These are phyloP conservation scores for Alternaria hordeiaustralica DNA, from an alignment of 2,329 filamentous ascomycete species.

Conservation along the genomic window DNA sequence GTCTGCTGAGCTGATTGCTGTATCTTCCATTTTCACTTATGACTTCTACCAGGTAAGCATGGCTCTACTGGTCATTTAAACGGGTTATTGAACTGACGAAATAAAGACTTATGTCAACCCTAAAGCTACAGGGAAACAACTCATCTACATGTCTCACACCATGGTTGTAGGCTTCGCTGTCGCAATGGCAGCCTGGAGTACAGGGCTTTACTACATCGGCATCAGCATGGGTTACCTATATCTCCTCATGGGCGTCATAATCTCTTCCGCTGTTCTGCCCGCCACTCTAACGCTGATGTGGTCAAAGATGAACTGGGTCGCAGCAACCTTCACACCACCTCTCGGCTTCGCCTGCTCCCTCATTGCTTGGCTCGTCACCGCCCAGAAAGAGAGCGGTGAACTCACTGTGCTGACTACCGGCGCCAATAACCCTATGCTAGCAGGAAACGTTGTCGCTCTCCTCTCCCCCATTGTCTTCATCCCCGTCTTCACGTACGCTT, in stretches of 20 bases:
- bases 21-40: constrained; percentile 87
- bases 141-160: constrained; percentile 81
- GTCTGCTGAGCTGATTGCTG: constrained; percentile 83
- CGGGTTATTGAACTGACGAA: background rate
- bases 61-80: background rate
- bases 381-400: constrained; percentile 70
- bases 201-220: constrained; percentile 67
- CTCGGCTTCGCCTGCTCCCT: constrained; percentile 73
- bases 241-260: constrained; percentile 89
- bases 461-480: constrained; percentile 78
- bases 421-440: constrained; percentile 82
- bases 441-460: constrained; percentile 82
- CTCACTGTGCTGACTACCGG: constrained; percentile 79
- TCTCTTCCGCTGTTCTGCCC: constrained; percentile 83
- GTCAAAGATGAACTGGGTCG: constrained; percentile 78
- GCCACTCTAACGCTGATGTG: constrained; percentile 81
- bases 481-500: constrained; percentile 74
- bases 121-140: constrained; percentile 71
- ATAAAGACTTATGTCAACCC: constrained; percentile 72
- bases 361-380: constrained; percentile 79
- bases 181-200: constrained; percentile 78
- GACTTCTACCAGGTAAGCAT: constrained; percentile 76
- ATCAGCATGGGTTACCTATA: constrained; percentile 91
- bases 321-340: constrained; percentile 72
- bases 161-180: constrained; percentile 77